phyloP scores from a whole-genome alignment of 257 asterid genomes.

The Gynochthodes officinalis region DNA sequence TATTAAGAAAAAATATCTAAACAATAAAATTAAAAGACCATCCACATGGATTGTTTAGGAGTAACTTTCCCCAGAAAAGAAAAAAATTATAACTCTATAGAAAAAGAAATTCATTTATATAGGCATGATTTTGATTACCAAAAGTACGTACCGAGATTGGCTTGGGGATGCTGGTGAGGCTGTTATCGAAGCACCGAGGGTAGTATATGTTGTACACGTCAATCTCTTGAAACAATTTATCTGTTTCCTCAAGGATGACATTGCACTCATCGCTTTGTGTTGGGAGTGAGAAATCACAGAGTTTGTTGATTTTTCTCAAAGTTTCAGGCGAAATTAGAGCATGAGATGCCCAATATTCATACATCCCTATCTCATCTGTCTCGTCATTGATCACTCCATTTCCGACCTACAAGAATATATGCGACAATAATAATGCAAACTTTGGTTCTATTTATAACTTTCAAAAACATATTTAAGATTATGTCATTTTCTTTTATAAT shows the following conservation, averaged over 20 bases:
- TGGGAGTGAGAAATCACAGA: conserved; percentile 51
- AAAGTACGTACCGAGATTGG: conserved; percentile 41
- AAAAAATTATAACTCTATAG: too few relatives aligned
- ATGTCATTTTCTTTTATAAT: too few relatives aligned
- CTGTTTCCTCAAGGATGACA: conserved; percentile 22
- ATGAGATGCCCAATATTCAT: conserved; percentile 56
- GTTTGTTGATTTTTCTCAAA: conserved; percentile 20
- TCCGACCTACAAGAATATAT: conserved; percentile 57
- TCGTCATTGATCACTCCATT: conserved; percentile 77
- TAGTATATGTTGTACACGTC: conserved; percentile 65
- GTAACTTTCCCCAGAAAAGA: too few relatives aligned
- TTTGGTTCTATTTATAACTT: too few relatives aligned
- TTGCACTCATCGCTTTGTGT: conserved; percentile 21
- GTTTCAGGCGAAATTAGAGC: conserved; percentile 61
- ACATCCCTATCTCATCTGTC: conserved; percentile 62
- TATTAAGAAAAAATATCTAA: too few relatives aligned
- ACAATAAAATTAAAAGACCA: too few relatives aligned
- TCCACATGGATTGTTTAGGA: too few relatives aligned
- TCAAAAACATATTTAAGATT: too few relatives aligned
- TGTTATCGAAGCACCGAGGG: conserved; percentile 45
- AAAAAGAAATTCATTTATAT: too few relatives aligned
- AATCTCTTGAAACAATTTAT: conserved; percentile 2
- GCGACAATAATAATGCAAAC: too few relatives aligned
- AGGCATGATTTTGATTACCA: too few relatives aligned
- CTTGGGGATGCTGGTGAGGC: conserved; percentile 49